Conservation (phyloP, 345 rosid species). For the Eucalyptus polyanthemos region DNA sequence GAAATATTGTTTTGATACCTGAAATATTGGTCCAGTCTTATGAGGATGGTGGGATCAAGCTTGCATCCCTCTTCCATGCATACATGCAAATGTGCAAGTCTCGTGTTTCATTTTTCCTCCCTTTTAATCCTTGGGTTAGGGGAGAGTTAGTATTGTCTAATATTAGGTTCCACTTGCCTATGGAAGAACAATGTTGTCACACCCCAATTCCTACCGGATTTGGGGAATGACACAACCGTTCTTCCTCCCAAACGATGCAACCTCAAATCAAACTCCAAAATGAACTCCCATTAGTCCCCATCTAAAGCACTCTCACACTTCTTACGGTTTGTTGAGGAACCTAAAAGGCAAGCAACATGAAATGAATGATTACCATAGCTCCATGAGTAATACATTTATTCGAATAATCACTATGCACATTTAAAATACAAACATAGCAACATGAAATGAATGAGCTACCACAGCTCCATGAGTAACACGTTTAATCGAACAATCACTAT, state of each 20-base stretch:
- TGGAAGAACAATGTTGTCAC: neutral
- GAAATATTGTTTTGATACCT: neutral
- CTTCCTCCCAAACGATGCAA: rapidly evolving
- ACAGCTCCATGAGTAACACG: rapidly evolving
- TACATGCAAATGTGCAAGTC: neutral
- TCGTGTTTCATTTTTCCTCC: neutral
- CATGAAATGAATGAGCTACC: too few species aligned
- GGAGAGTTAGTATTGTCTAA: neutral
- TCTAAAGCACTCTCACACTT: too few species aligned
- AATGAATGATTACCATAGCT: too few species aligned
- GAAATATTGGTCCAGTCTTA: neutral
- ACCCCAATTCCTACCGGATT: too few species aligned
- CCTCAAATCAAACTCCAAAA: too few species aligned
- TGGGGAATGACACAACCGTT: rapidly evolving
- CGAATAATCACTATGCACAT: too few species aligned
- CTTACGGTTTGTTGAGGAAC: rapidly evolving
- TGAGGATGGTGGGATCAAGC: neutral
- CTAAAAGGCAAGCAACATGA: too few species aligned
- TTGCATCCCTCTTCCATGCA: neutral
- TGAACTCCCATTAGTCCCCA: too few species aligned
- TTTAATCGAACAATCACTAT: too few species aligned
- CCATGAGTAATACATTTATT: too few species aligned
- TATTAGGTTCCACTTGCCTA: neutral
- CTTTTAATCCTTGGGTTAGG: neutral
- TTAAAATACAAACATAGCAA: too few species aligned